Base-by-base conservation (phyloP, 73 alveolate species). In the Paramecium biaurelia region DNA sequence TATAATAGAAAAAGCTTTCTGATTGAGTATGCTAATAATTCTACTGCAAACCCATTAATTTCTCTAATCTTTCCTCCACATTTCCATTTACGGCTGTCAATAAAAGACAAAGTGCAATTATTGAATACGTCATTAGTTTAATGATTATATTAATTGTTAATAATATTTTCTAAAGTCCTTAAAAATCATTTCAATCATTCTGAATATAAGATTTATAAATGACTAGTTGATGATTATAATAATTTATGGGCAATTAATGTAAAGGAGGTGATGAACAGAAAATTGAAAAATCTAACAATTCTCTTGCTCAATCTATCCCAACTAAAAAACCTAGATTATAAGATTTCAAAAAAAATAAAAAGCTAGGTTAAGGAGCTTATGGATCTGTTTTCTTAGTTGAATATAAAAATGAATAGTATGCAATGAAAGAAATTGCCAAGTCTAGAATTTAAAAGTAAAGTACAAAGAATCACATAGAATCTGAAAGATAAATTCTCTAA, bases 341-440 rank as follows among this genome's bases (percentile, higher is more conserved):
- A 72, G 93, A 85, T 41, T 85, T 56, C 68, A 57, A 57, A 26
- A 68, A 24, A 88, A 43, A 26, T 12, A 92, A 21, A 89, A 94
- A 93, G 95, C 95, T 18, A 93, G 99, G 99, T 7, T 14, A 96
- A 82, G 99, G 99, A 14, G 86, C 97, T 0, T 96, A 95, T 76
- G 99, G 99, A 14, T 92, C 94, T 58, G 99, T 96, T 8, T 93
- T 85, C 87, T 92, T 96, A 18, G 99, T 93, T 4, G 82, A 94
- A 76, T 63, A 93, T 85, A 59, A 76, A 70, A 92, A 92, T 32
- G 85, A 93, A 74, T 59, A 59, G 7, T 97, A 92, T 84, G 99
- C 99, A 4, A 97, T 97, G 99, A 97, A 97, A 79, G 95, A 96
- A 7, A 95, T 97, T 18, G 94, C 94, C 89, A 97, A 97, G 86